phyloP scores from a whole-genome alignment of 495 filamentous ascomycete genomes.

The Tuber brumale region DNA sequence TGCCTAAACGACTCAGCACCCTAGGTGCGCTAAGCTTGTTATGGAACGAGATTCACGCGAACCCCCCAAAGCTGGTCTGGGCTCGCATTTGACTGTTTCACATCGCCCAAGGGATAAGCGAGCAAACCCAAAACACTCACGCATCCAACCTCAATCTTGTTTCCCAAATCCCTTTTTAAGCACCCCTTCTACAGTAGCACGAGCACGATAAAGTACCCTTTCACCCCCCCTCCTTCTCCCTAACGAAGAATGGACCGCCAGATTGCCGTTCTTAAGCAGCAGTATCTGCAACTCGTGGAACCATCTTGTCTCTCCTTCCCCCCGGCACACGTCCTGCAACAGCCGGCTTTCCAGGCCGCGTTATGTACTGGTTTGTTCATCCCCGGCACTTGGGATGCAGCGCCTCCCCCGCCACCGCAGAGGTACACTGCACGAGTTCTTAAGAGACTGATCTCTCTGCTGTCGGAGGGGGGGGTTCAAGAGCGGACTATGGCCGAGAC shows the following conservation, averaged over 20 bases:
- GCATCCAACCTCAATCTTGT: neutral
- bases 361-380: constrained; percentile 26
- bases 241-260: constrained; percentile 19
- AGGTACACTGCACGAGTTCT: constrained; percentile 31
- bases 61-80: no score
- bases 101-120: no score
- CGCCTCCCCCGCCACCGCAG: constrained; percentile 21
- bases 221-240: neutral
- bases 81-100: no score
- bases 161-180: neutral
- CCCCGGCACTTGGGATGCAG: neutral
- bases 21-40: no score
- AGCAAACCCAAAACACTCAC: neutral
- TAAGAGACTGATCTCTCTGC: constrained; percentile 26
- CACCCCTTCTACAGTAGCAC: neutral
- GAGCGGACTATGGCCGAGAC: neutral
- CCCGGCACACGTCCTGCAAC: constrained; percentile 13
- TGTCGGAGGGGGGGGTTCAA: neutral
- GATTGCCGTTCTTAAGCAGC: constrained; percentile 23
- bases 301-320: constrained; percentile 28
- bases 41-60: no score
- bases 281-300: constrained; percentile 38
- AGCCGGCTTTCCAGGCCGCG: constrained; percentile 20
- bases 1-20: neutral
- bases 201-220: neutral